Conservation (phyloP, 306 rosid species). For the Prunus fruticosa region DNA sequence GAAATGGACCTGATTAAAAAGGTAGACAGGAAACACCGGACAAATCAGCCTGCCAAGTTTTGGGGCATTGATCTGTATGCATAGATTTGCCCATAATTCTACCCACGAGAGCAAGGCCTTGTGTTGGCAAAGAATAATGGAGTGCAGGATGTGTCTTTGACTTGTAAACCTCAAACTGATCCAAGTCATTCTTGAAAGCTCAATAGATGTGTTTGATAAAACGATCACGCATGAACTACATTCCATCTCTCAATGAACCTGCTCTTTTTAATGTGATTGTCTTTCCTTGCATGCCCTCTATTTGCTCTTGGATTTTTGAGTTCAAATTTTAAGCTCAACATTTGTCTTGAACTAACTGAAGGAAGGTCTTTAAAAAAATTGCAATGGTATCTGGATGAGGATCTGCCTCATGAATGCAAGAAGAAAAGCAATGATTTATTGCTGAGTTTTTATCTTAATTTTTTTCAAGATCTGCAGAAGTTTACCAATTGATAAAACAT, state of each 20-base stretch:
- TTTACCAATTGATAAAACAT: no score
- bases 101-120: neutral
- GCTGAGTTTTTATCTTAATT: no score
- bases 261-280: neutral
- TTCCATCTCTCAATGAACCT: neutral
- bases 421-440: no score
- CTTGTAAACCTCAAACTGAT: neutral
- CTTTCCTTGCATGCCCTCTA: neutral
- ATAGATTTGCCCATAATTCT: conserved; percentile 13
- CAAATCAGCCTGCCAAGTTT: conserved; percentile 73
- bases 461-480: no score
- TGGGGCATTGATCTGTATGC: conserved; percentile 86
- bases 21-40: conserved; percentile 58
- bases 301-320: neutral
- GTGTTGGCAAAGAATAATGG: neutral
- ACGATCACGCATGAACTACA: neutral
- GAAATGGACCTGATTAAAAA: conserved; percentile 60
- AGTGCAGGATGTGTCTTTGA: neutral
- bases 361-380: no score
- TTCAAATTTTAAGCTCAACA: no score
- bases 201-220: neutral
- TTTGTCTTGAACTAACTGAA: no score
- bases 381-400: no score
- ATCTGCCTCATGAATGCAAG: no score
- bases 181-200: neutral